Evolutionary conservation across 306 rosid species (phyloP).

Genomic region (Arachis stenosperma): DNA sequence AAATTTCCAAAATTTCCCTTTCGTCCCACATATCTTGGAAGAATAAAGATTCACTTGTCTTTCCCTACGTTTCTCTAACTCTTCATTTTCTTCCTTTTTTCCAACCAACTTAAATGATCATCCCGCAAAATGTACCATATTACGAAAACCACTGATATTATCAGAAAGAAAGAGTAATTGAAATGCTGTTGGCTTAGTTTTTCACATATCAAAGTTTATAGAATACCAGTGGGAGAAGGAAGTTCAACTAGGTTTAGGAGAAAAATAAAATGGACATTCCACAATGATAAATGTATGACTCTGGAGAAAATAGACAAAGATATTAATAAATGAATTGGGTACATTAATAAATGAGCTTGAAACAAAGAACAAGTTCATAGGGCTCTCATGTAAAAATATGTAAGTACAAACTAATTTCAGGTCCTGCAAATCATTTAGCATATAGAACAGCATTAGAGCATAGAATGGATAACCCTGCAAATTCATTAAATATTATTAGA

Average conservation of each 20-base stretch:
- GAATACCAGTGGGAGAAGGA: not conserved
- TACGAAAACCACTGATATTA: too few relatives aligned
- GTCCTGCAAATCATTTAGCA: constrained; percentile 16
- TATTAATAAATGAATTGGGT: not conserved
- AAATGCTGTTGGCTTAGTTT: not conserved
- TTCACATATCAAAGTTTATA: not conserved
- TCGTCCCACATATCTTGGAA: too few relatives aligned
- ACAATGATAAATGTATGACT: not conserved
- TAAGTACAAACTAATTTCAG: constrained; percentile 29
- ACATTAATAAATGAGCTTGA: constrained; percentile 6
- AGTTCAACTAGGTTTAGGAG: not conserved
- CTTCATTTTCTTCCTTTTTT: too few relatives aligned
- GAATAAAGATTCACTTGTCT: too few relatives aligned
- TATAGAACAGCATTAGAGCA: constrained; percentile 33
- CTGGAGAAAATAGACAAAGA: not conserved
- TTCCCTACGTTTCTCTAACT: too few relatives aligned
- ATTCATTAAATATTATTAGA: constrained; percentile 24
- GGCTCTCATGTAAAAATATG: constrained; percentile 22
- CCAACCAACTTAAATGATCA: too few relatives aligned
- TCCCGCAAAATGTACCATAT: too few relatives aligned
- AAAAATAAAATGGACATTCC: not conserved
- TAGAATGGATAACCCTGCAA: constrained; percentile 41
- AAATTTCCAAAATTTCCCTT: too few relatives aligned
- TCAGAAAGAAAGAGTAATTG: not conserved
- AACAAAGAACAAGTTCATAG: not conserved